Conservation (phyloP, 495 filamentous ascomycete species). For the Aspergillus mulundensis region DNA sequence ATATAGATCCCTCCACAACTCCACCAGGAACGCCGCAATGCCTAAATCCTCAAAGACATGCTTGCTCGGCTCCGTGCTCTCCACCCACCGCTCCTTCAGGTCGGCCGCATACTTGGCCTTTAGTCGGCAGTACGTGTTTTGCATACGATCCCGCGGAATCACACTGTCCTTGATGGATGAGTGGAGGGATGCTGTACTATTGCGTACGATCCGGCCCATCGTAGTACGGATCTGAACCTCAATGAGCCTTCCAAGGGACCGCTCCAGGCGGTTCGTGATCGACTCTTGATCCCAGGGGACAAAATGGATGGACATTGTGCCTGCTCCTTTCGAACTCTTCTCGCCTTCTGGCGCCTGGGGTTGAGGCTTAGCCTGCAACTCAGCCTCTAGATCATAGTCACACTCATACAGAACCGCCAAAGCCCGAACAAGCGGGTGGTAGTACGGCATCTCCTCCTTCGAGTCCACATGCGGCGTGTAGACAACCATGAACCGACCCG, state of each 20-base stretch:
- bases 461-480: conserved; percentile 70
- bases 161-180: conserved; percentile 62
- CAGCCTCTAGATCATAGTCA: conserved; percentile 46
- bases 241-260: conserved; percentile 69
- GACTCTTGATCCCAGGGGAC: conserved; percentile 25
- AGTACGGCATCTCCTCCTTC: conserved; percentile 68
- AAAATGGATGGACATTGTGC: conserved; percentile 30
- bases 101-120: conserved; percentile 68
- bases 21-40: conserved; percentile 91
- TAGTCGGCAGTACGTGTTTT: conserved; percentile 77
- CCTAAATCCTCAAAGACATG: conserved; percentile 92
- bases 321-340: conserved; percentile 13
- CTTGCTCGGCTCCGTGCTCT: conserved; percentile 81
- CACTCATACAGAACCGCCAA: conserved; percentile 68
- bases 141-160: conserved; percentile 65
- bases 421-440: conserved; percentile 71
- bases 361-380: not conserved
- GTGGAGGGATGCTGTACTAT: conserved; percentile 35
- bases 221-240: conserved; percentile 73
- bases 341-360: not conserved
- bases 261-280: conserved; percentile 51
- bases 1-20: conserved; percentile 90
- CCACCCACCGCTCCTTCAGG: conserved; percentile 70
- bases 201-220: conserved; percentile 51
- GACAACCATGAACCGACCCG: conserved; percentile 55